Evolutionary conservation across 169 alveolate species (phyloP).

Genomic region (Eimeria praecox): DNA sequence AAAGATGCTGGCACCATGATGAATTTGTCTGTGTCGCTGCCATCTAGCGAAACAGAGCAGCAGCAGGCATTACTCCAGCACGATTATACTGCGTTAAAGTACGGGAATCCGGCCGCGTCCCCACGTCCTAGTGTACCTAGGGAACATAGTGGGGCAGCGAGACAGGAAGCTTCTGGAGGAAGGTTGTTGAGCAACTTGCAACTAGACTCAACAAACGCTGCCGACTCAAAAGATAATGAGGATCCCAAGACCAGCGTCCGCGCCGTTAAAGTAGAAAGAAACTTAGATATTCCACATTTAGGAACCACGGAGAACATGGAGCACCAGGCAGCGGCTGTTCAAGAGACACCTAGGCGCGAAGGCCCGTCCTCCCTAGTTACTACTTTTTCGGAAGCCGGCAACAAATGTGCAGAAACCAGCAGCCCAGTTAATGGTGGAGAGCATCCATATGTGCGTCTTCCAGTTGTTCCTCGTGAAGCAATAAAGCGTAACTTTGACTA

Average conservation of each 20-base stretch:
- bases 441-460: conserved; percentile 12
- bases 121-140: neutral
- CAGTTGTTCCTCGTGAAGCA: conserved; percentile 6
- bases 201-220: neutral
- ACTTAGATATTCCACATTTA: neutral
- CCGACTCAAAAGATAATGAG: neutral
- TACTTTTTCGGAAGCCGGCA: neutral
- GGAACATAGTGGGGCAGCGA: neutral
- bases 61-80: neutral
- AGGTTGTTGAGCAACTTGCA: neutral
- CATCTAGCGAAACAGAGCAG: neutral
- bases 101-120: neutral
- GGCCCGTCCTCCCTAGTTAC: neutral
- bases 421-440: neutral
- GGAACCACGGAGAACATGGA: neutral
- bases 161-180: neutral
- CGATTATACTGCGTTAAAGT: neutral
- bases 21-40: neutral
- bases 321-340: neutral
- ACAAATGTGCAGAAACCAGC: neutral
- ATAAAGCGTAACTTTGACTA: neutral
- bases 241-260: neutral
- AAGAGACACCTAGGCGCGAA: neutral
- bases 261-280: neutral
- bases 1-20: neutral